A percentile compares a stretch with the other conserved stretches of the same genome.
Evolutionary conservation across 306 rosid species (phyloP).

Genomic region (Castanopsis chinensis): DNA sequence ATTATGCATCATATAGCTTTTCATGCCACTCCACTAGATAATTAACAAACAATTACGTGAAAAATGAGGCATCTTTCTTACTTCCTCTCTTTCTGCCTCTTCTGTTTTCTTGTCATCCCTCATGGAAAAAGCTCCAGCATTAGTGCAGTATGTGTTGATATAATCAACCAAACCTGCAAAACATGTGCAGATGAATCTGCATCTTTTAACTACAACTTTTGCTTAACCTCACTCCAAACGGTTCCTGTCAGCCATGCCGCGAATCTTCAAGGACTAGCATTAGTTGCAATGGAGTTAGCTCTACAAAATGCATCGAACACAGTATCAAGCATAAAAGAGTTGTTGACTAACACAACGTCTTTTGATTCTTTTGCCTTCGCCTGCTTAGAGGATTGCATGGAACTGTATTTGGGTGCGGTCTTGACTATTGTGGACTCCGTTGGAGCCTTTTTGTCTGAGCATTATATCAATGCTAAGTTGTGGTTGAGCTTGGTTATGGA

Average conservation of each 20-base stretch:
- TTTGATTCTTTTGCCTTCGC: slow-evolving; percentile 13
- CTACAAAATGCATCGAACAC: slow-evolving; percentile 42
- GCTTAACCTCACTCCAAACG: slow-evolving; percentile 37
- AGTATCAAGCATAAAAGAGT: slow-evolving; percentile 27
- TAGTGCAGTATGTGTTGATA: slow-evolving; percentile 17
- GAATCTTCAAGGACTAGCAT: slow-evolving; percentile 52
- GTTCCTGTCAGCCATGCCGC: slow-evolving; percentile 42
- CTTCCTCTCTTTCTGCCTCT: slow-evolving; percentile 14
- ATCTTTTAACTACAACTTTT: slow-evolving; percentile 23
- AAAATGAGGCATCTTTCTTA: slow-evolving; percentile 12
- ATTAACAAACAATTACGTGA: neutral
- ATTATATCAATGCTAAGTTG: slow-evolving; percentile 24
- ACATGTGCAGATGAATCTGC: slow-evolving; percentile 41
- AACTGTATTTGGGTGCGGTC: slow-evolving; percentile 47
- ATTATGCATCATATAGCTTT: neutral
- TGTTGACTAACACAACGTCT: slow-evolving; percentile 10
- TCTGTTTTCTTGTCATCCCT: slow-evolving; percentile 8
- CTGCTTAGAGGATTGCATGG: slow-evolving; percentile 56
- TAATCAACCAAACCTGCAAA: slow-evolving; percentile 44
- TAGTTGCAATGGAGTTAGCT: slow-evolving; percentile 61
- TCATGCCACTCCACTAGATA: neutral
- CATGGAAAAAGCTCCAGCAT: slow-evolving; percentile 9
- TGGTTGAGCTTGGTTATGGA: slow-evolving; percentile 60
- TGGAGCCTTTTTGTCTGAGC: slow-evolving; percentile 36
- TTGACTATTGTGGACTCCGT: slow-evolving; percentile 34